A percentile compares a stretch with the other conserved stretches of the same genome.
These are phyloP conservation scores for Vaccinium darrowii DNA, from an alignment of 148 eudicot genomes.

Conservation along the genomic window DNA sequence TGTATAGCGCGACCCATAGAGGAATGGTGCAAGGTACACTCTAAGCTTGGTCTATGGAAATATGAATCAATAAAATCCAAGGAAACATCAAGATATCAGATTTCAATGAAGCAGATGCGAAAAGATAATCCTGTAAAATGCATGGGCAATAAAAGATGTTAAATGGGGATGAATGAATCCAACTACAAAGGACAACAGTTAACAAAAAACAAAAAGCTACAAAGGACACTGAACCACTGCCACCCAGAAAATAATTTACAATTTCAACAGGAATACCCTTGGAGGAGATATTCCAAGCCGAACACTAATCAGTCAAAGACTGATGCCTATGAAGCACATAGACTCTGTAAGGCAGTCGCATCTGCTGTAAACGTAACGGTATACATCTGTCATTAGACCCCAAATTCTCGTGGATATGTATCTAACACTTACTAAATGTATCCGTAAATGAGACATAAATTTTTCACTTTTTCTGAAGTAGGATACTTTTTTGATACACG, in stretches of 20 bases:
- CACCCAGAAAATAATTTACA: background rate
- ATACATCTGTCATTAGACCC: background rate
- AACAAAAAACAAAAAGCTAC: background rate
- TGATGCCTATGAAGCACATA: background rate
- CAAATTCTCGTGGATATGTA: too few species aligned
- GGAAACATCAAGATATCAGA: background rate
- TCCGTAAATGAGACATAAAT: too few species aligned
- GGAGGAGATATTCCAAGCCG: background rate
- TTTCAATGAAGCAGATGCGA: background rate
- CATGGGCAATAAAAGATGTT: background rate
- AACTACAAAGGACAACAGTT: background rate
- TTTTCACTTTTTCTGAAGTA: too few species aligned
- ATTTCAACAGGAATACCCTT: background rate
- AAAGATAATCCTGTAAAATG: background rate
- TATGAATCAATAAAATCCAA: background rate
- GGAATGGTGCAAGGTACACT: conserved; percentile 81
- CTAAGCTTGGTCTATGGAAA: conserved; percentile 60
- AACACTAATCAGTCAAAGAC: background rate
- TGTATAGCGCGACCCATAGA: conserved; percentile 82
- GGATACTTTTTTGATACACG: too few species aligned
- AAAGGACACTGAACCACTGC: background rate
- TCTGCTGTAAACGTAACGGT: background rate
- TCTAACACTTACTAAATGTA: too few species aligned
- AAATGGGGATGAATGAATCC: background rate
- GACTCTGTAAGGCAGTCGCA: background rate